These are phyloP conservation scores for Wickerhamomyces chaumierensis DNA, from an alignment of 805 yeast genomes.

Conservation along the genomic window DNA sequence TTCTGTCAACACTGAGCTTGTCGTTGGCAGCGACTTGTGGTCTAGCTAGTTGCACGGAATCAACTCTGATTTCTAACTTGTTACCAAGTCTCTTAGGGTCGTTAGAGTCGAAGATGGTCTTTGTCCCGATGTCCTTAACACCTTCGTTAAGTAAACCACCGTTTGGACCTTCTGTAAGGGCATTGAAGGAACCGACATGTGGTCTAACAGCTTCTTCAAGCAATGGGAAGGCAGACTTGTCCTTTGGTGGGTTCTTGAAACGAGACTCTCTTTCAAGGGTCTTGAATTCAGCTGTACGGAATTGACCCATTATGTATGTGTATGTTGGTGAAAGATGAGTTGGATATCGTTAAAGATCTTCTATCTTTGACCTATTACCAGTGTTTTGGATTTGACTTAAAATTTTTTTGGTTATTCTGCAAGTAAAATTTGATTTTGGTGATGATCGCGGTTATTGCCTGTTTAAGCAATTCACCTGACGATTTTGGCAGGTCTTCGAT, in stretches of 20 bases:
- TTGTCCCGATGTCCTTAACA: constrained; percentile 79
- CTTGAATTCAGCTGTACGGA: constrained; percentile 33
- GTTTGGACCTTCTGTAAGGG: constrained; percentile 77
- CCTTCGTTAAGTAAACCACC: constrained; percentile 82
- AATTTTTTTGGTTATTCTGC: constrained; percentile 1
- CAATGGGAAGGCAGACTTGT: constrained; percentile 70
- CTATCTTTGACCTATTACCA: not conserved
- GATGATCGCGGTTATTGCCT: not conserved
- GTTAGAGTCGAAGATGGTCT: constrained; percentile 73
- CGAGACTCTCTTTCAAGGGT: constrained; percentile 84
- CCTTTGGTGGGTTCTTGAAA: constrained; percentile 84
- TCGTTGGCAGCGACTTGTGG: constrained; percentile 69
- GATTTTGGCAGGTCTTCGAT: too few relatives aligned
- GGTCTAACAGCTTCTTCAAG: constrained; percentile 87
- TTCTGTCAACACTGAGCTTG: constrained; percentile 65
- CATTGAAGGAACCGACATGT: constrained; percentile 93
- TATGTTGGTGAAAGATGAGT: not conserved
- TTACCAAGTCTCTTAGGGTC: constrained; percentile 69
- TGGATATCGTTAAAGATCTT: too few relatives aligned
- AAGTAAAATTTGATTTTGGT: not conserved
- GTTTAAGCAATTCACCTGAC: not conserved
- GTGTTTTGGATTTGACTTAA: not conserved
- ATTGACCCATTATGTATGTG: constrained; percentile 11
- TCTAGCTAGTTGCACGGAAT: constrained; percentile 75
- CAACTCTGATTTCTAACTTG: constrained; percentile 75